These are phyloP conservation scores for Blastobotrys raffinosifermentans DNA, from an alignment of 1,139 yeast genomes.

Conservation along the genomic window DNA sequence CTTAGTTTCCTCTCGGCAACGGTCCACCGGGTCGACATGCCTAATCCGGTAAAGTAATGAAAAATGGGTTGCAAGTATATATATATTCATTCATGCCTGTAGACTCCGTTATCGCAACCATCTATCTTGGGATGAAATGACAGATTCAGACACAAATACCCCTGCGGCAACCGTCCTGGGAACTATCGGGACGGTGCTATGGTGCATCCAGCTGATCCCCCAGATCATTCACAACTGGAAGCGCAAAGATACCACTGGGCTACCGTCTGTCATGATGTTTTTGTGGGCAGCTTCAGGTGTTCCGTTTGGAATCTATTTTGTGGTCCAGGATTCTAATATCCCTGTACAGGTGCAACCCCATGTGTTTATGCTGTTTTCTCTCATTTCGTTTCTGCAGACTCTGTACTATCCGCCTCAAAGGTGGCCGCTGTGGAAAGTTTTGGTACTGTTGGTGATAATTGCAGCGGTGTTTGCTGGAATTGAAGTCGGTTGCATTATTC, in stretches of 20 bases:
- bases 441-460: conserved; percentile 21
- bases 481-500: conserved; percentile 66
- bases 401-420: conserved; percentile 71
- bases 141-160: conserved; percentile 11
- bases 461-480: conserved; percentile 48
- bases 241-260: conserved; percentile 75
- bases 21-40: too few species aligned
- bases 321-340: conserved; percentile 63
- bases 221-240: conserved; percentile 70
- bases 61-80: too few species aligned
- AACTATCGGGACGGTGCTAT: conserved; percentile 81
- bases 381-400: conserved; percentile 63
- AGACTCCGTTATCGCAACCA: too few species aligned
- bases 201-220: conserved; percentile 89
- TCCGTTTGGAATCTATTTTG: conserved; percentile 77
- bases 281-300: conserved; percentile 80
- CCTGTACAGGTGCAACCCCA: conserved; percentile 86
- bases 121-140: too few species aligned
- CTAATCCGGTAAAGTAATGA: too few species aligned
- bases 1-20: too few species aligned
- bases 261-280: conserved; percentile 79
- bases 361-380: conserved; percentile 67
- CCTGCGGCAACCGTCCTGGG: conserved; percentile 70
- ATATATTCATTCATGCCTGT: too few species aligned
- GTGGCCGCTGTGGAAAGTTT: conserved; percentile 19